Conservation (phyloP, 2,329 filamentous ascomycete species). For the Aureobasidium sp. region DNA sequence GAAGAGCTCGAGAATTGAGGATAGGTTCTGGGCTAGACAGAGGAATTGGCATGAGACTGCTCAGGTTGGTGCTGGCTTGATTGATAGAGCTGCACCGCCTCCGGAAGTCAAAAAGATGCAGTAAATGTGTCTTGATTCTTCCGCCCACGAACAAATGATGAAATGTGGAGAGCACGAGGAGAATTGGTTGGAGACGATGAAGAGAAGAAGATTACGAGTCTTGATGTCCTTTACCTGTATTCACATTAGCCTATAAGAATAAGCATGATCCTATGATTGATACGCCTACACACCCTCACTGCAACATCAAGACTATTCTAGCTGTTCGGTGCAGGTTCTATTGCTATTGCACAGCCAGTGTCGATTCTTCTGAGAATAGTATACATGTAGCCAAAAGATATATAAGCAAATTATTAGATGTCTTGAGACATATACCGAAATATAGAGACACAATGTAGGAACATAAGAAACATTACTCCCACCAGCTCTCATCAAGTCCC, state of each 20-base stretch:
- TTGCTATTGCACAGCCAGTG: no score
- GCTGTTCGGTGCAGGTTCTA: no score
- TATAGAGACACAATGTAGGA: not conserved
- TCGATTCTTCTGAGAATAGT: no score
- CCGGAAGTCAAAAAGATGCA: slow-evolving; percentile 18
- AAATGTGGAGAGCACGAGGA: not conserved
- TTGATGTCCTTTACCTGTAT: not conserved
- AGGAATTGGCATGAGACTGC: slow-evolving; percentile 44
- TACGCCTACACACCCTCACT: not conserved
- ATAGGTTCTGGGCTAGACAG: slow-evolving; percentile 48
- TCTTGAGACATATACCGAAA: not conserved
- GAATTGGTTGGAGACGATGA: not conserved
- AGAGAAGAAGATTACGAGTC: not conserved
- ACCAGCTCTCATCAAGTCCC: slow-evolving; percentile 36
- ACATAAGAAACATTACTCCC: slow-evolving; percentile 14
- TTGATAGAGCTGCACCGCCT: slow-evolving; percentile 32
- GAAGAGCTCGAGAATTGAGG: slow-evolving; percentile 35
- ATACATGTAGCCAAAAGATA: no score
- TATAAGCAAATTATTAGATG: not conserved
- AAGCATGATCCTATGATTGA: not conserved
- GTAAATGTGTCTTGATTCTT: not conserved
- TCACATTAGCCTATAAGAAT: not conserved
- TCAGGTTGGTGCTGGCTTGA: slow-evolving; percentile 44
- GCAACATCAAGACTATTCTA: not conserved
- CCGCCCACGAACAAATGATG: no score